Evolutionary conservation across 352 stramenopile species (phyloP).

Genomic region (Achlya hypogyna): DNA sequence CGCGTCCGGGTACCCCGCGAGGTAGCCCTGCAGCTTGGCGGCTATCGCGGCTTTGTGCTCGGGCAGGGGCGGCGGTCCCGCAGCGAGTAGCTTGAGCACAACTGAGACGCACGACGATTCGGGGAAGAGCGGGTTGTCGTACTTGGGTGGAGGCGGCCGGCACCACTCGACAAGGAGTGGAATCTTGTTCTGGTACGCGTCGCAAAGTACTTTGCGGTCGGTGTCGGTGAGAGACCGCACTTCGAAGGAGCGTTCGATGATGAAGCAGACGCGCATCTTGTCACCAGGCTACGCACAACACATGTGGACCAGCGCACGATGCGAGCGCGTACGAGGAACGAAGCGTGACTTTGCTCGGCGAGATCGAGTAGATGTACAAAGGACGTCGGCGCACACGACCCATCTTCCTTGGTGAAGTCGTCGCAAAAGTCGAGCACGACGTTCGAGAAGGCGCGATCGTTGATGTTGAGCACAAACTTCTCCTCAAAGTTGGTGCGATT

Average conservation of each 20-base stretch:
- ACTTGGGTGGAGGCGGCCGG: background rate
- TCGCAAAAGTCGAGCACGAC: conserved; percentile 14
- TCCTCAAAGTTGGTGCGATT: conserved; percentile 10
- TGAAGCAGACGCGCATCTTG: conserved; percentile 11
- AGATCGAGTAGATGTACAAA: background rate
- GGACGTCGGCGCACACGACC: background rate
- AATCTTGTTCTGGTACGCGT: conserved; percentile 3
- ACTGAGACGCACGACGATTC: background rate
- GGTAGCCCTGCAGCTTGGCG: background rate
- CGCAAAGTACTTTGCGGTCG: background rate
- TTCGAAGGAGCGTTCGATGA: conserved; percentile 11
- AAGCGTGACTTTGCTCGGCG: background rate
- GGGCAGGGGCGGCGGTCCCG: background rate
- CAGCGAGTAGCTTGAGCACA: background rate
- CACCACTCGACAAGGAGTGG: conserved; percentile 4
- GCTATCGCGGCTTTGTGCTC: background rate
- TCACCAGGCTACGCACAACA: background rate
- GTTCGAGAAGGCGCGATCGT: background rate
- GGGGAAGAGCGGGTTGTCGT: background rate
- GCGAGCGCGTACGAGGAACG: background rate
- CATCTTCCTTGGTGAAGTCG: conserved; percentile 1
- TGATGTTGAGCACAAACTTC: background rate
- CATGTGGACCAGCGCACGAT: background rate
- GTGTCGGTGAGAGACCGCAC: background rate
- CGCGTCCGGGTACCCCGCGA: background rate